These are phyloP conservation scores for Geotrichum phurueaensis DNA, from an alignment of 1,139 yeast species.

Conservation along the genomic window DNA sequence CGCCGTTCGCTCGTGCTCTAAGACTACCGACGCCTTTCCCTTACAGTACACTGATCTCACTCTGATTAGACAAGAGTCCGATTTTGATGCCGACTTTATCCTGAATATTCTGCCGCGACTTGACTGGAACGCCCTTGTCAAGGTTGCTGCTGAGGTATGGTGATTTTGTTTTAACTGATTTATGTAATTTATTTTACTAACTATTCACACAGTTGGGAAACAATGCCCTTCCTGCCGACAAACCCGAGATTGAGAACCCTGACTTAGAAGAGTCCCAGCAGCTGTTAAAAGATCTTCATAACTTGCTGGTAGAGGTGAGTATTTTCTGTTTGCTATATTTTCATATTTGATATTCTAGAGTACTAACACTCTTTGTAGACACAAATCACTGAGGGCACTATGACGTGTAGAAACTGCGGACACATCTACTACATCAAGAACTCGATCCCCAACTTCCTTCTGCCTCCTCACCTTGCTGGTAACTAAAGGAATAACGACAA, in stretches of 20 bases:
- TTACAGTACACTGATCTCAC: conserved; percentile 65
- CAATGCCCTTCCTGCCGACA: conserved; percentile 52
- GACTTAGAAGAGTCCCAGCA: conserved; percentile 50
- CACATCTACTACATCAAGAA: conserved; percentile 88
- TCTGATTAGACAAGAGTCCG: conserved; percentile 70
- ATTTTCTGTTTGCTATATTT: background rate
- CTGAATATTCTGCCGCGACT: conserved; percentile 71
- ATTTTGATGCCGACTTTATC: conserved; percentile 77
- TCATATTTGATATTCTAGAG: background rate
- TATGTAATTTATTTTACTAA: conserved; percentile 34
- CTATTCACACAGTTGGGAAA: conserved; percentile 51
- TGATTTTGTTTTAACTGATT: background rate
- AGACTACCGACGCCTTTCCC: conserved; percentile 75
- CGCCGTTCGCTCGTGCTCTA: conserved; percentile 76
- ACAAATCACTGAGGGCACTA: conserved; percentile 77
- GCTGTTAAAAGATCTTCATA: conserved; percentile 68
- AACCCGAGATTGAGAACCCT: conserved; percentile 55
- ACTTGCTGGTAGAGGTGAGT: conserved; percentile 56
- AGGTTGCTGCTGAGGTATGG: conserved; percentile 73
- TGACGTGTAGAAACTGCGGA: conserved; percentile 80
- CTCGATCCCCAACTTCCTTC: conserved; percentile 85
- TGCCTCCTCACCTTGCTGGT: conserved; percentile 82
- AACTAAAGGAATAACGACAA: conserved; percentile 3
- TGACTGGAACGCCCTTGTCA: conserved; percentile 78
- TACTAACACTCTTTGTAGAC: conserved; percentile 38